Evolutionary conservation across 208 protist genomes (phyloP).

Genomic region (Porcisia hertigi): DNA sequence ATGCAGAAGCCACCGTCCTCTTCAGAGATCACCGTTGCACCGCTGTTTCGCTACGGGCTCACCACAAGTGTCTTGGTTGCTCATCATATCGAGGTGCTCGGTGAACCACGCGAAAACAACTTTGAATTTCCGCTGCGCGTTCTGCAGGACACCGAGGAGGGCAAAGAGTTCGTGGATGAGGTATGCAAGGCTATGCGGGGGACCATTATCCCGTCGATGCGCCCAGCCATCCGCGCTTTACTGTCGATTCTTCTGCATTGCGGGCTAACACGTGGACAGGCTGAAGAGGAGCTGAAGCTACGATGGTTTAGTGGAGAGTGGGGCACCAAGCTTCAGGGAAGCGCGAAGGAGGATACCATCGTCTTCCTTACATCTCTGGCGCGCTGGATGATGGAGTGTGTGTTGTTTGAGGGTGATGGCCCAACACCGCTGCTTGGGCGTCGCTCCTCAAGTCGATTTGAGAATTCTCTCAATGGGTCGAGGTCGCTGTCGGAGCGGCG

Average conservation of each 20-base stretch:
- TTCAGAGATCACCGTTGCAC: constrained; percentile 42
- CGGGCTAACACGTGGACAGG: constrained; percentile 60
- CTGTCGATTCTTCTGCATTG: constrained; percentile 83
- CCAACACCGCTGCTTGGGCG: constrained; percentile 30
- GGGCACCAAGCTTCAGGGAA: constrained; percentile 78
- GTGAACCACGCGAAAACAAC: constrained; percentile 23
- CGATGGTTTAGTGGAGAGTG: constrained; percentile 90
- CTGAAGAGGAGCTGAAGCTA: constrained; percentile 82
- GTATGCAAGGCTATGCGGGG: constrained; percentile 72
- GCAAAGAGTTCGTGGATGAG: constrained; percentile 64
- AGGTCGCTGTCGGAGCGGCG: constrained; percentile 64
- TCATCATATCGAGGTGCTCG: constrained; percentile 54
- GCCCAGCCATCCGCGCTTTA: constrained; percentile 78
- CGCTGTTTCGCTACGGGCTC: constrained; percentile 75
- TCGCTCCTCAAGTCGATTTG: constrained; percentile 33
- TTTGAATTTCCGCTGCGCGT: constrained; percentile 54
- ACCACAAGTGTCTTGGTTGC: constrained; percentile 40
- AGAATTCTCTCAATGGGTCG: constrained; percentile 49
- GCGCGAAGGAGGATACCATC: constrained; percentile 51
- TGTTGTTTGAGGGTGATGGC: constrained; percentile 40
- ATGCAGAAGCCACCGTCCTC: constrained; percentile 28
- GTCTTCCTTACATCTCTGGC: constrained; percentile 63
- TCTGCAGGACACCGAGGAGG: constrained; percentile 56
- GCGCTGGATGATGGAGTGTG: constrained; percentile 63
- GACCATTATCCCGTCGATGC: constrained; percentile 75